phyloP scores from a whole-genome alignment of 208 protist genomes.

The Leishmania guyanensis region DNA sequence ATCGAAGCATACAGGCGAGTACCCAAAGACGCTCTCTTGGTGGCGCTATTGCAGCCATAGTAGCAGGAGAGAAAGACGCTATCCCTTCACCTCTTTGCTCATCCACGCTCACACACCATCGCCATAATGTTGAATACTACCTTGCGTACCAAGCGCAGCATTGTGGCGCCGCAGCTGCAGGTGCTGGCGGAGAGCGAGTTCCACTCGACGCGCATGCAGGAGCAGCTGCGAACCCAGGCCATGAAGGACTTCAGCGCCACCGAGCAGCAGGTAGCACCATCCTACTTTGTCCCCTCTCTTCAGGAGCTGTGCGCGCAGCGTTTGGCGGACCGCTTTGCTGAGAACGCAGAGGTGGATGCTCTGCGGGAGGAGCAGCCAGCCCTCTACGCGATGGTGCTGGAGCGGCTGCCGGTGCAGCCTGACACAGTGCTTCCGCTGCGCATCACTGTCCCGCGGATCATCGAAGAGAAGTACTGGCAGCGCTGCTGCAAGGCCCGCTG shows the following conservation, averaged over 20 bases:
- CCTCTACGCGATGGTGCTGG: conserved; percentile 77
- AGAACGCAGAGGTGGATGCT: conserved; percentile 55
- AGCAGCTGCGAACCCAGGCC: conserved; percentile 33
- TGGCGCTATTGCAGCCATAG: neutral
- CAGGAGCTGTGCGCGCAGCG: conserved; percentile 68
- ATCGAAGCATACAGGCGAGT: neutral
- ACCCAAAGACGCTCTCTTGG: neutral
- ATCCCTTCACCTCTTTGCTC: neutral
- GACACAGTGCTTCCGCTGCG: conserved; percentile 47
- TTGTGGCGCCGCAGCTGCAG: neutral
- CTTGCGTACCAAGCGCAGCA: conserved; percentile 15
- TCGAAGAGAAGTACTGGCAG: conserved; percentile 62
- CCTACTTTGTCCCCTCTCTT: conserved; percentile 86
- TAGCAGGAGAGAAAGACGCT: neutral
- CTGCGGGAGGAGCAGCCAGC: conserved; percentile 46
- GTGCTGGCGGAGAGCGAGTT: conserved; percentile 56
- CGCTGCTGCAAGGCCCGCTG: conserved; percentile 78
- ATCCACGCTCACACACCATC: neutral
- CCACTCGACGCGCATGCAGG: conserved; percentile 64
- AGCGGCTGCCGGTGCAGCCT: conserved; percentile 48
- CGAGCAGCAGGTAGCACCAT: conserved; percentile 30
- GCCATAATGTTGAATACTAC: conserved; percentile 2
- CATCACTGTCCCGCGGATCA: conserved; percentile 49
- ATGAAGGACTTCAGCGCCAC: conserved; percentile 23
- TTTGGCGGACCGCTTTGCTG: conserved; percentile 72